Conservation (phyloP, 805 yeast genomes). For the Starmerella cellae region DNA sequence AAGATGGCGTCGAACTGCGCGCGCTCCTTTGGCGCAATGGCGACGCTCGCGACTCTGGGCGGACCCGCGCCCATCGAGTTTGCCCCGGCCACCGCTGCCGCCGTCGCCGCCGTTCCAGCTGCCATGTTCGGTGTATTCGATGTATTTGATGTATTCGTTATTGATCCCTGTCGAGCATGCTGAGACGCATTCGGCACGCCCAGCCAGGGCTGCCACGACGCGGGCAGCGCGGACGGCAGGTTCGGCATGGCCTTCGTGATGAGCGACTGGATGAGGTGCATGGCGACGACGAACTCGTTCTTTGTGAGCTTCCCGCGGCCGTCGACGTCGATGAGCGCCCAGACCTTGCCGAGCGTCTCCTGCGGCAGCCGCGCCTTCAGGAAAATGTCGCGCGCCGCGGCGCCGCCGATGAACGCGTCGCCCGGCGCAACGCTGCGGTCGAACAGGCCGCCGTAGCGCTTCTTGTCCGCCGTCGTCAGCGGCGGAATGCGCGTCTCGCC, state of each 20-base stretch:
- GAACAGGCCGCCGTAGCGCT: constrained; percentile 38
- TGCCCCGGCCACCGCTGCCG: not conserved
- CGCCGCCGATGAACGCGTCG: constrained; percentile 50
- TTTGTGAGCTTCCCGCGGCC: constrained; percentile 59
- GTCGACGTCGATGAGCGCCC: constrained; percentile 74
- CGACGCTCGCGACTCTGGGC: constrained; percentile 31
- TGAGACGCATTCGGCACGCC: constrained; percentile 9
- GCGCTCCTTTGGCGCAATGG: constrained; percentile 50
- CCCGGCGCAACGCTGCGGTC: constrained; percentile 58
- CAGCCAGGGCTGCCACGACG: constrained; percentile 24
- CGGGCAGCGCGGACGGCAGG: constrained; percentile 40
- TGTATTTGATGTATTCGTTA: too few species aligned
- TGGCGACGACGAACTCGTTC: constrained; percentile 76
- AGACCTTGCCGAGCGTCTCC: constrained; percentile 64
- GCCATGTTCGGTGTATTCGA: too few species aligned
- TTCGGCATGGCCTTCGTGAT: constrained; percentile 51
- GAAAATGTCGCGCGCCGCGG: constrained; percentile 73
- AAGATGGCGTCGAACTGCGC: constrained; percentile 71
- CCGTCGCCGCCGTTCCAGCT: not conserved
- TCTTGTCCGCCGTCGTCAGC: constrained; percentile 27
- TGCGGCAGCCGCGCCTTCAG: constrained; percentile 78
- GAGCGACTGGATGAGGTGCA: constrained; percentile 83
- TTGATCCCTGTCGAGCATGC: too few species aligned
- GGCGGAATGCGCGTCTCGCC: constrained; percentile 26
- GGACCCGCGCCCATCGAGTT: not conserved